phyloP scores from a whole-genome alignment of 345 rosid genomes.

The Mallotus nudiflorus region DNA sequence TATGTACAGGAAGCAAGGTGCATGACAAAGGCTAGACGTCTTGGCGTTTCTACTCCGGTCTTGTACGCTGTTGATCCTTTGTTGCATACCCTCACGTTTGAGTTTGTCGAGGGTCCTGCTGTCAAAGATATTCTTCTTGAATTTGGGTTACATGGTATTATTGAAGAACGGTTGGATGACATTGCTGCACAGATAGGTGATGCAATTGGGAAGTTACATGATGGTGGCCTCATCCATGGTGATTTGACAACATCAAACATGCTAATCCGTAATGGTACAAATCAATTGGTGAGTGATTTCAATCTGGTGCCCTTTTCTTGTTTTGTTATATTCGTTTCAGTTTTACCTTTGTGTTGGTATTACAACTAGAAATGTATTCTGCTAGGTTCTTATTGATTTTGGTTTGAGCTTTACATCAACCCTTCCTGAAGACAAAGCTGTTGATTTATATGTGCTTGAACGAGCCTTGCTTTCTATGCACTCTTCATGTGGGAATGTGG shows the following conservation, averaged over 20 bases:
- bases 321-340: background rate
- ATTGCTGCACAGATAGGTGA: conserved; percentile 81
- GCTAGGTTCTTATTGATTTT: conserved; percentile 84
- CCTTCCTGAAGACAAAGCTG: conserved; percentile 94
- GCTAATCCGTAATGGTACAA: conserved; percentile 59
- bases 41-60: conserved; percentile 79
- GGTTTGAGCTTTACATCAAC: conserved; percentile 94
- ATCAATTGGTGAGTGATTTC: conserved; percentile 61
- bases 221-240: conserved; percentile 95
- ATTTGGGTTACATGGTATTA: conserved; percentile 64
- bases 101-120: conserved; percentile 74
- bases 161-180: conserved; percentile 68
- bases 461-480: conserved; percentile 94
- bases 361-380: conserved; percentile 19
- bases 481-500: conserved; percentile 98
- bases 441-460: conserved; percentile 92
- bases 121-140: conserved; percentile 80
- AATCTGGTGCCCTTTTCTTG: background rate
- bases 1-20: conserved; percentile 87
- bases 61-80: conserved; percentile 73
- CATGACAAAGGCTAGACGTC: conserved; percentile 90
- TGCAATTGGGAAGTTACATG: conserved; percentile 89
- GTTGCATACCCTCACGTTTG: conserved; percentile 73
- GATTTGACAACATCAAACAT: conserved; percentile 96
- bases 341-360: conserved; percentile 5